A percentile compares a stretch with the other conserved stretches of the same genome.
These are phyloP conservation scores for Caloboletus firmus DNA, from an alignment of 1,284 basidiomycete species.

Conservation along the genomic window DNA sequence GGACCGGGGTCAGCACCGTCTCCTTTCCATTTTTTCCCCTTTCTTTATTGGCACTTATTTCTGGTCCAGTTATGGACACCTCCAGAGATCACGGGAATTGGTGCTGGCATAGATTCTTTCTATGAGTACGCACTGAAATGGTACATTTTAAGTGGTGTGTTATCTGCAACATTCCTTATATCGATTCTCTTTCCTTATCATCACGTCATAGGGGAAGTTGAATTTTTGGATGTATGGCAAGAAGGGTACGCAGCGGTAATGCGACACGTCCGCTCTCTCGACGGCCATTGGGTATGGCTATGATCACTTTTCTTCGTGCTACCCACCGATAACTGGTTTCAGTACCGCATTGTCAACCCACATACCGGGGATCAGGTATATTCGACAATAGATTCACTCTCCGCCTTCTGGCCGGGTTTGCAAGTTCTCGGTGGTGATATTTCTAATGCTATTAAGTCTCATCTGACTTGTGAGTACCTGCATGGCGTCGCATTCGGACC, in stretches of 20 bases:
- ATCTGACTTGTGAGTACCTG: slow-evolving; percentile 69
- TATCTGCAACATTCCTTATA: neutral
- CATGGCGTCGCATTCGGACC: neutral
- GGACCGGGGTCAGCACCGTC: slow-evolving; percentile 62
- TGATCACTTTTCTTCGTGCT: neutral
- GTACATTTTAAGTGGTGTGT: slow-evolving; percentile 85
- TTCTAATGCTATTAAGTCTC: slow-evolving; percentile 83
- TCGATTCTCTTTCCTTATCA: slow-evolving; percentile 6
- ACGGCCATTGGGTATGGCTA: slow-evolving; percentile 80
- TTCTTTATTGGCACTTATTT: slow-evolving; percentile 5
- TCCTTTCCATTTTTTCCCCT: neutral
- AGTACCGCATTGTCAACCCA: slow-evolving; percentile 84
- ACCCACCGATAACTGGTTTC: slow-evolving; percentile 2
- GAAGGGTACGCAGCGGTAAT: slow-evolving; percentile 88
- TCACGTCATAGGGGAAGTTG: slow-evolving; percentile 65
- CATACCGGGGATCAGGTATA: slow-evolving; percentile 71
- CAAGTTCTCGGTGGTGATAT: slow-evolving; percentile 90
- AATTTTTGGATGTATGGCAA: slow-evolving; percentile 90
- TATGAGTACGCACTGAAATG: slow-evolving; percentile 90
- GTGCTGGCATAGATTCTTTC: slow-evolving; percentile 92
- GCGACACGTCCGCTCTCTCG: slow-evolving; percentile 75
- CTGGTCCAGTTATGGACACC: slow-evolving; percentile 58
- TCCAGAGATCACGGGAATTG: slow-evolving; percentile 78
- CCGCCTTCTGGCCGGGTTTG: slow-evolving; percentile 86
- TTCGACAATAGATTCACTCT: slow-evolving; percentile 77